Evolutionary conservation across 306 rosid species (phyloP).

Genomic region (Malus sylvestris): DNA sequence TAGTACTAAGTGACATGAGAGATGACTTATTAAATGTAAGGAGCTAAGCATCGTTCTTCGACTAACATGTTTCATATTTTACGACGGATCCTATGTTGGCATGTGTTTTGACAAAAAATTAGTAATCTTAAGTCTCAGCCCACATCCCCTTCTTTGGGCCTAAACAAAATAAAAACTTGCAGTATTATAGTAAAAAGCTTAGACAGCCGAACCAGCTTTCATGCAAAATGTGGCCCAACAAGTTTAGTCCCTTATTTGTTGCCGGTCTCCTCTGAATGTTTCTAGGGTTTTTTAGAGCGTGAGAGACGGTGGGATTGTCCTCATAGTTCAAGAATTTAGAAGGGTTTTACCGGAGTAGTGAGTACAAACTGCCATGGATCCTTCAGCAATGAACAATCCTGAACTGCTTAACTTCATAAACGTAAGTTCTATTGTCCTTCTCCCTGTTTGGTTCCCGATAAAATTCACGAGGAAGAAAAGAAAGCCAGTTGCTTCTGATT

Average conservation of each 20-base stretch:
- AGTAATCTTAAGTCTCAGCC: neutral
- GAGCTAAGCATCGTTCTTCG: too few species aligned
- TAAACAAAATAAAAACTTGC: neutral
- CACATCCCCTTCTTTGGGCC: neutral
- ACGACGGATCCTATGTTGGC: too few species aligned
- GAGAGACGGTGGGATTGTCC: neutral
- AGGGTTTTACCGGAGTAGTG: conserved; percentile 6
- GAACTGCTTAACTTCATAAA: conserved; percentile 62
- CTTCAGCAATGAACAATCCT: conserved; percentile 44
- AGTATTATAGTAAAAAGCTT: neutral
- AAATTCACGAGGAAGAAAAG: neutral
- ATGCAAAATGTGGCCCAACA: neutral
- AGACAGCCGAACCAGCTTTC: neutral
- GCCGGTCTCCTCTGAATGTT: neutral
- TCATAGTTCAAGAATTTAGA: neutral
- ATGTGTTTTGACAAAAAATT: too few species aligned
- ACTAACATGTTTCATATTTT: too few species aligned
- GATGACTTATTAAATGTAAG: too few species aligned
- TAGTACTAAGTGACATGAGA: too few species aligned
- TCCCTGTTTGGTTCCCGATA: neutral
- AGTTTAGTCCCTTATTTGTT: neutral
- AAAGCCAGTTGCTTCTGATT: neutral
- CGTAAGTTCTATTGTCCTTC: conserved; percentile 33
- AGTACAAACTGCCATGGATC: conserved; percentile 48
- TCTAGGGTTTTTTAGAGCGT: conserved; percentile 20